Percentiles rank a stretch among this genome's conserved stretches.
These are phyloP conservation scores for Onygenales sp. DNA, from an alignment of 2,329 filamentous ascomycete genomes.

Conservation along the genomic window DNA sequence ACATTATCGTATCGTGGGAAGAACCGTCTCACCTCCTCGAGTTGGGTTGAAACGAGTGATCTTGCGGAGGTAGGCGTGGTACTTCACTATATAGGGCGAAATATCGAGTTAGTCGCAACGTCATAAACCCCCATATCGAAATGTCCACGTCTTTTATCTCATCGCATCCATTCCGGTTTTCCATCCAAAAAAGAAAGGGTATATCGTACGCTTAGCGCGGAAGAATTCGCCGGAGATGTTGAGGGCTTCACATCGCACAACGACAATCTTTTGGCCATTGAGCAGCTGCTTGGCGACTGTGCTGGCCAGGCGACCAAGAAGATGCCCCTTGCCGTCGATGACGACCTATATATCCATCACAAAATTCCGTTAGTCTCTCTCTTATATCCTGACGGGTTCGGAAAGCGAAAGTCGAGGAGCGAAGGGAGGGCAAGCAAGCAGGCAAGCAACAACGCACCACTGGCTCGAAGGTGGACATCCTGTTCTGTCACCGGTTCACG, in stretches of 20 bases:
- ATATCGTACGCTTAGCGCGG: conserved; percentile 95
- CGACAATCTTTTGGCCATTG: conserved; percentile 97
- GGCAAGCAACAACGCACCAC: conserved; percentile 43
- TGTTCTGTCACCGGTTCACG: conserved; percentile 37
- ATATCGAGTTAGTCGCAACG: conserved; percentile 37
- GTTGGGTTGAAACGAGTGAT: conserved; percentile 99
- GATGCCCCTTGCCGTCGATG: conserved; percentile 99
- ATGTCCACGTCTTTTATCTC: conserved; percentile 2
- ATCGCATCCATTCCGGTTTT: conserved; percentile 9
- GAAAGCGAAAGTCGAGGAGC: conserved; percentile 2
- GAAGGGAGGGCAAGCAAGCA: background rate
- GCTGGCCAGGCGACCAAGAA: conserved; percentile 96
- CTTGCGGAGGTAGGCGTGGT: conserved; percentile 99
- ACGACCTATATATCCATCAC: conserved; percentile 61
- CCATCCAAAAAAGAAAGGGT: conserved; percentile 13
- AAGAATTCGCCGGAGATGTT: conserved; percentile 99
- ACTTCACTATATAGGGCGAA: conserved; percentile 70
- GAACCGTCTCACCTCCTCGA: conserved; percentile 68
- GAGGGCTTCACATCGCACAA: conserved; percentile 96
- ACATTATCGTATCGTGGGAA: background rate
- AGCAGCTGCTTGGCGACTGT: conserved; percentile 99
- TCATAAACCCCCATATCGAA: conserved; percentile 1
- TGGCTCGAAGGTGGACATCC: conserved; percentile 58
- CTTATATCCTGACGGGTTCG: conserved; percentile 4
- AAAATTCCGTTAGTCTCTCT: conserved; percentile 22